A percentile compares a stretch with the other conserved stretches of the same genome.
phyloP scores from a whole-genome alignment of 441 rosid genomes.

The Pelargonium myrrhifolium region DNA sequence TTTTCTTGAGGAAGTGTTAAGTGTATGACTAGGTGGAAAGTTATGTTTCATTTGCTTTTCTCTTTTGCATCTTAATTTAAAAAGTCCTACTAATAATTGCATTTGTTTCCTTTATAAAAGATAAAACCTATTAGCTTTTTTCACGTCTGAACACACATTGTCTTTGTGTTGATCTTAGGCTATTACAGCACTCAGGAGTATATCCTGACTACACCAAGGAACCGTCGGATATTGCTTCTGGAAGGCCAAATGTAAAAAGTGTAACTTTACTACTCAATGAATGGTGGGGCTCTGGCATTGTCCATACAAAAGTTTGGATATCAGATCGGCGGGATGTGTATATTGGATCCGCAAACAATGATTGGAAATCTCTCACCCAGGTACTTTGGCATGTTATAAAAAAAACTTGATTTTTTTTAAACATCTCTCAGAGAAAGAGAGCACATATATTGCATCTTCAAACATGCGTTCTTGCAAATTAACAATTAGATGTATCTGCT shows the following conservation, averaged over 20 bases:
- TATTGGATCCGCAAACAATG: conserved; percentile 89
- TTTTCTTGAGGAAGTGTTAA: too few species aligned
- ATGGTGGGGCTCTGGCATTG: conserved; percentile 87
- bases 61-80: neutral
- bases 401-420: neutral
- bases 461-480: too few species aligned
- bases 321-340: conserved; percentile 61
- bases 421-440: too few species aligned
- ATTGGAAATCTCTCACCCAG: conserved; percentile 93
- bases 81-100: neutral
- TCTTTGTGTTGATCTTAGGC: conserved; percentile 24
- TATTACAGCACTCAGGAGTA: conserved; percentile 71
- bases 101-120: neutral
- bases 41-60: neutral
- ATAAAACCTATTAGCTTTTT: neutral
- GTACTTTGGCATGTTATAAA: conserved; percentile 25
- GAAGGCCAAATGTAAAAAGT: conserved; percentile 65
- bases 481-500: too few species aligned
- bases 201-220: conserved; percentile 69
- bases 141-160: neutral
- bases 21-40: too few species aligned
- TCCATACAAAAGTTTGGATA: conserved; percentile 91
- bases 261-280: conserved; percentile 51
- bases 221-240: conserved; percentile 55
- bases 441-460: too few species aligned